Evolutionary conservation across 2,329 filamentous ascomycete species (phyloP), one percentile per base, ranked within the genome.

Genomic region (Pseudogymnoascus verrucosus): DNA sequence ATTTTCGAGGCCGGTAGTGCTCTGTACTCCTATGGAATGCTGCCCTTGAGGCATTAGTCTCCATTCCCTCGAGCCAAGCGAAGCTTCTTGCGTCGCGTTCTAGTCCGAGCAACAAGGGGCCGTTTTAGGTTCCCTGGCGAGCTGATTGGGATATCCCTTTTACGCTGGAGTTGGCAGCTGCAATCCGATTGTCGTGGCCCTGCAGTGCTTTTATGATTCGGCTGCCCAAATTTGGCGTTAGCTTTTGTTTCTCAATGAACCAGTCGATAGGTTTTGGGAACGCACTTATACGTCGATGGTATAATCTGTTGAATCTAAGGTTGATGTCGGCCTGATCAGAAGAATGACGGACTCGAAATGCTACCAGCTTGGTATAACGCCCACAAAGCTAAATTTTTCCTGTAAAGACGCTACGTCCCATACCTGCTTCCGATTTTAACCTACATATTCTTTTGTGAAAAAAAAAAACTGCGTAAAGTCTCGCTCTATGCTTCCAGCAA

Each of bases 261-360:
- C 28, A 31, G 28, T 31, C 28, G 28, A 31, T 11, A 64, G 23
- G 28, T 31, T 69, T 61, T 51, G 65, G 64, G 21, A 68, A 71
- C 40, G 62, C 64, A 64, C 67, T 69, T 26, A 71, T 68, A 54
- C 65, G 68, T 37, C 64, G 65, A 37, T 63, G 66, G 34, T 67
- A 63, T 12, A 65, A 42, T 23, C 51, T 65, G 44, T 64, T 66
- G 28, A 67, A 65, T n/a, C 44, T 63, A 14, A 70, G 57, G 11
- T 67, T 26, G n/a, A 68, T 34, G 47, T 66, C 64, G n/a, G 69
- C 59, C 10, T 39, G 31, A 54, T 69, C 65, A 11, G 51, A 63
- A 14, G 60, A 65, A 64, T 70, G 51, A n/a, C 63, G 63, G 39
- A 69, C 54, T 23, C 65, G 60, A 57, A 71, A 70, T 10, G 40